Percentiles rank a stretch among this genome's conserved stretches.
These are phyloP conservation scores for Apiospora hydei DNA, from an alignment of 2,329 filamentous ascomycete species.

Conservation along the genomic window DNA sequence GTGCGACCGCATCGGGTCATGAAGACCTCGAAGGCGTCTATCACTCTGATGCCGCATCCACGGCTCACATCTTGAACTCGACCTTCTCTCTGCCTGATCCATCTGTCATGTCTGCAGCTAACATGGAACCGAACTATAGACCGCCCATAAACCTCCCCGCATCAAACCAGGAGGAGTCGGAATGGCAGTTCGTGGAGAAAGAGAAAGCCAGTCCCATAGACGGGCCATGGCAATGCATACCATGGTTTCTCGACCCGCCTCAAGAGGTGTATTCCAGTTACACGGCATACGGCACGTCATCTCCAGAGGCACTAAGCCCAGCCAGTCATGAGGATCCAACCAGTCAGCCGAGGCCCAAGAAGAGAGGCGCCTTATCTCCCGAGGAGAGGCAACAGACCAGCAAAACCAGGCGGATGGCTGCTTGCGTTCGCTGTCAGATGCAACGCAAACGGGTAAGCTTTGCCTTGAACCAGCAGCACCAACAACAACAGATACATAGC, in stretches of 20 bases:
- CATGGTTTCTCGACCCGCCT: neutral
- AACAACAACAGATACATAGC: neutral
- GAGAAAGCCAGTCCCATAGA: slow-evolving; percentile 8
- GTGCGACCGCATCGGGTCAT: neutral
- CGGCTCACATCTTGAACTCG: neutral
- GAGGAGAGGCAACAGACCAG: slow-evolving; percentile 41
- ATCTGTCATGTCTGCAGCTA: neutral
- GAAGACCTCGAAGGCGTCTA: neutral
- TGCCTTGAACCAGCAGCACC: neutral
- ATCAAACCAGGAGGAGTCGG: neutral
- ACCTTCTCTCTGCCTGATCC: neutral
- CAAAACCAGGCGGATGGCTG: slow-evolving; percentile 45
- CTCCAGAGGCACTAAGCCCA: neutral
- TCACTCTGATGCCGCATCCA: neutral
- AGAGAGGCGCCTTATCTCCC: slow-evolving; percentile 14
- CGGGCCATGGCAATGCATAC: neutral
- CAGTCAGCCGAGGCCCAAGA: slow-evolving; percentile 25
- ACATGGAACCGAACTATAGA: neutral
- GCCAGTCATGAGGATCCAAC: neutral
- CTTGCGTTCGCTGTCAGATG: slow-evolving; percentile 54
- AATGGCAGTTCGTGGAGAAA: neutral
- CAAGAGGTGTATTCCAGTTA: slow-evolving; percentile 1
- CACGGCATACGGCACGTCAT: neutral
- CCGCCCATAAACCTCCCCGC: neutral
- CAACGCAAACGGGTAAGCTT: slow-evolving; percentile 52